These are phyloP conservation scores for Penicillium capsulatum DNA, from an alignment of 2,329 filamentous ascomycete genomes.

Conservation along the genomic window DNA sequence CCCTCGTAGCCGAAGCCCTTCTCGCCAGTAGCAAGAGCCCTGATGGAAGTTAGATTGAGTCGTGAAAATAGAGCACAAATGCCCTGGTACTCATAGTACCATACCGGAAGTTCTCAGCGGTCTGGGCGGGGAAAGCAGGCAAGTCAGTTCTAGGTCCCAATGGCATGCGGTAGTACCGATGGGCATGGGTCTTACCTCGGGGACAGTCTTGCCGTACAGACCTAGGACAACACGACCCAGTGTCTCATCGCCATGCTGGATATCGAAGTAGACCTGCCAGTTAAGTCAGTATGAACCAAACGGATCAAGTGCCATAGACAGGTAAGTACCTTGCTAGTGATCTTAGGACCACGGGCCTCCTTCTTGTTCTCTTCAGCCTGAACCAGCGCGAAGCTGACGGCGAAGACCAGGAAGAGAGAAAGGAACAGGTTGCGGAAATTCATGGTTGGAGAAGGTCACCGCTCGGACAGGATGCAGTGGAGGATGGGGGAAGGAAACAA, in stretches of 20 bases:
- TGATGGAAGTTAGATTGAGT: conserved; percentile 13
- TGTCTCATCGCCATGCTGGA: conserved; percentile 59
- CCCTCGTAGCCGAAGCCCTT: conserved; percentile 57
- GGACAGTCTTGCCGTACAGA: conserved; percentile 64
- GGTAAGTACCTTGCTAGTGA: conserved; percentile 75
- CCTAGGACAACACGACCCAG: conserved; percentile 60
- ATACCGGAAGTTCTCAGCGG: conserved; percentile 61
- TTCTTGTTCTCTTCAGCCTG: conserved; percentile 67
- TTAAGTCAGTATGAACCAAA: conserved; percentile 12
- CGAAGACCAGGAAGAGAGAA: conserved; percentile 71
- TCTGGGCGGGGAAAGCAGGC: conserved; percentile 40
- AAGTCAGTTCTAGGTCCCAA: not conserved
- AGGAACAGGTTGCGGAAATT: conserved; percentile 40
- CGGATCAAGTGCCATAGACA: conserved; percentile 7
- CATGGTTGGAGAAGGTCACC: conserved; percentile 29
- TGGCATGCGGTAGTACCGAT: not conserved
- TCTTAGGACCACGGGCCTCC: conserved; percentile 68
- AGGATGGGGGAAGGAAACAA: conserved; percentile 14
- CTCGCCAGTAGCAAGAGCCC: conserved; percentile 57
- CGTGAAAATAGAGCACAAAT: no score
- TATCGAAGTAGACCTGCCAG: conserved; percentile 60
- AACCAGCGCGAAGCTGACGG: conserved; percentile 66
- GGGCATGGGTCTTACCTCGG: conserved; percentile 48
- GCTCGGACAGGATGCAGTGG: conserved; percentile 15
- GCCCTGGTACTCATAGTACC: conserved; percentile 2